phyloP scores from a whole-genome alignment of 2,329 filamentous ascomycete genomes.

The Plenodomus lindquistii region DNA sequence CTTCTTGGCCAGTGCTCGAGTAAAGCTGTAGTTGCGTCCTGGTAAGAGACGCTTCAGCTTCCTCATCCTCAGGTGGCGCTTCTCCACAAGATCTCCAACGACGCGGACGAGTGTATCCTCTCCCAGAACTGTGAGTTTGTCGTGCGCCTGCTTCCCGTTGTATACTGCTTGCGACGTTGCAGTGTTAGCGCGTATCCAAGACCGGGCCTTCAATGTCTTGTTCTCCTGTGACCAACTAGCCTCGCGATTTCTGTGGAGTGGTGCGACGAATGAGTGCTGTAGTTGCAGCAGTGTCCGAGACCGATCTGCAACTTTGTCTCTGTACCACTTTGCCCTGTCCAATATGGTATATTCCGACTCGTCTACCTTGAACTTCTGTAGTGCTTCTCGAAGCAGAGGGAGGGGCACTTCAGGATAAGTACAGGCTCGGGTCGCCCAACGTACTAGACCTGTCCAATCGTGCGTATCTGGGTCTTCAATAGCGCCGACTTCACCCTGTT shows the following conservation, averaged over 20 bases:
- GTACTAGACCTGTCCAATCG: slow-evolving; percentile 68
- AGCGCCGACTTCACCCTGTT: slow-evolving; percentile 61
- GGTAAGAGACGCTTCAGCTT: slow-evolving; percentile 60
- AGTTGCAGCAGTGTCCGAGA: slow-evolving; percentile 29
- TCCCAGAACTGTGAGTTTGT: slow-evolving; percentile 45
- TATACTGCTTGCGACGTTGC: slow-evolving; percentile 48
- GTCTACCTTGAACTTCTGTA: slow-evolving; percentile 29
- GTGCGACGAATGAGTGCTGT: slow-evolving; percentile 27
- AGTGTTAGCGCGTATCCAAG: slow-evolving; percentile 53
- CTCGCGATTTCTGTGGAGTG: slow-evolving; percentile 21
- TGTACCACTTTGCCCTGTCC: slow-evolving; percentile 31
- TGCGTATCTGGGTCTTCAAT: slow-evolving; percentile 66
- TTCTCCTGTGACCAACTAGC: slow-evolving; percentile 5
- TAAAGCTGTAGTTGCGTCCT: slow-evolving; percentile 66
- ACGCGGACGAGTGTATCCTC: slow-evolving; percentile 48
- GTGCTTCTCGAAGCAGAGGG: slow-evolving; percentile 21
- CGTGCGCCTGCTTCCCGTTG: slow-evolving; percentile 43
- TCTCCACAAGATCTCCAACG: slow-evolving; percentile 58
- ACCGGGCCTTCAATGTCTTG: slow-evolving; percentile 40
- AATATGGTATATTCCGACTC: slow-evolving; percentile 33
- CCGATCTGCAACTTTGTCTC: slow-evolving; percentile 25
- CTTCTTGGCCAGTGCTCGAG: slow-evolving; percentile 60
- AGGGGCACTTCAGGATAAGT: slow-evolving; percentile 31
- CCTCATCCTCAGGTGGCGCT: slow-evolving; percentile 62
- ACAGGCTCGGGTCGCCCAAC: slow-evolving; percentile 64